phyloP scores from a whole-genome alignment of 2,329 filamentous ascomycete species.

The Diaporthe sp. region DNA sequence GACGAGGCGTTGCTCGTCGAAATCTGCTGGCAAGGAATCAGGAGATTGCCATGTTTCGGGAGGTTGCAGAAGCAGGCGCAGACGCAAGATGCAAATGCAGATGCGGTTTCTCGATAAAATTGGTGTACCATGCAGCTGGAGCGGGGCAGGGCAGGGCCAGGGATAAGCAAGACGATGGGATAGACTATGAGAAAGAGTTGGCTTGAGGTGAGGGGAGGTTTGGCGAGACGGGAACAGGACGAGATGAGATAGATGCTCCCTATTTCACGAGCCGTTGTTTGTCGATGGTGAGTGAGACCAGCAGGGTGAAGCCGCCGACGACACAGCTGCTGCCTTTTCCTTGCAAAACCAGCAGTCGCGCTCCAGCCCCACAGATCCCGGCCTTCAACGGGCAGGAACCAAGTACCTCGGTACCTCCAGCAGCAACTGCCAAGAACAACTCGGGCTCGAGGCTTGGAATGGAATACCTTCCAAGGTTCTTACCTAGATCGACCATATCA shows the following conservation, averaged over 20 bases:
- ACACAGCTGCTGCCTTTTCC: not conserved
- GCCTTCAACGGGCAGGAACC: not conserved
- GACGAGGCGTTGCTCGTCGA: slow-evolving; percentile 2
- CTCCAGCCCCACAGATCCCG: not conserved
- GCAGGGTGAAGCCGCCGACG: not conserved
- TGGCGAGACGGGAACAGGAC: too few species aligned
- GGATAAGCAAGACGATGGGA: not conserved
- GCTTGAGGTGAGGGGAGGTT: not conserved
- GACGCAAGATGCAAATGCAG: slow-evolving; percentile 6
- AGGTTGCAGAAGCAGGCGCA: slow-evolving; percentile 8
- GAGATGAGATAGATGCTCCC: not conserved
- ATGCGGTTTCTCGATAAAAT: slow-evolving; percentile 17
- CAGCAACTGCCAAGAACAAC: not conserved
- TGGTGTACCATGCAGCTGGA: slow-evolving; percentile 17
- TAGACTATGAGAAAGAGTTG: too few species aligned
- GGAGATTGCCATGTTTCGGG: slow-evolving; percentile 39
- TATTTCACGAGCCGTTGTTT: not conserved
- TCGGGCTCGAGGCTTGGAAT: too few species aligned
- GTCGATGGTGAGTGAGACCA: not conserved
- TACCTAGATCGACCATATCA: too few species aligned
- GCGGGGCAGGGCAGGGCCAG: not conserved
- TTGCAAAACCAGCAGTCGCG: not conserved
- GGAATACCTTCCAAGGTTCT: too few species aligned
- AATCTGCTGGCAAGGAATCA: slow-evolving; percentile 26
- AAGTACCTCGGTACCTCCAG: not conserved